Conservation (phyloP, 192 early-diverging fungal species). For the Kickxella alabastrina region DNA sequence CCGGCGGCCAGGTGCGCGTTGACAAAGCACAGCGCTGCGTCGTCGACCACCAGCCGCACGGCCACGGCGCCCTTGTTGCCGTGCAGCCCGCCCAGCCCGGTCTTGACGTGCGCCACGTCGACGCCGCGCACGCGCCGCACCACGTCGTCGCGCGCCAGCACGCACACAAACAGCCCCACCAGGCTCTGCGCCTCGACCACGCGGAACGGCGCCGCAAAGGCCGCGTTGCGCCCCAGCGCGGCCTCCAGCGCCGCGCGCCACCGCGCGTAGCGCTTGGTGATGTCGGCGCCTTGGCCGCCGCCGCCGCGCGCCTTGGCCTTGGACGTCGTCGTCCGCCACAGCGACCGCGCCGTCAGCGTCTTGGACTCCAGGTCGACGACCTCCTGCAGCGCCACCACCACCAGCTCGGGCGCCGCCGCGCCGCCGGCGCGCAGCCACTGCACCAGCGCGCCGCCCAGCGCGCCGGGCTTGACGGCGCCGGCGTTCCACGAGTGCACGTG, state of each 20-base stretch:
- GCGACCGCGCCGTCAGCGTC: slow-evolving; percentile 67
- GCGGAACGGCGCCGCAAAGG: slow-evolving; percentile 54
- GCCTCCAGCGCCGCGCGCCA: slow-evolving; percentile 78
- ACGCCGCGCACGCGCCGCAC: slow-evolving; percentile 54
- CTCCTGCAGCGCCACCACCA: slow-evolving; percentile 92
- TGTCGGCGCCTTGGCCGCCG: slow-evolving; percentile 19
- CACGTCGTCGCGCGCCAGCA: slow-evolving; percentile 70
- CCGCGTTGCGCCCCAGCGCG: slow-evolving; percentile 52
- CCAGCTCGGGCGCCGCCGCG: slow-evolving; percentile 67
- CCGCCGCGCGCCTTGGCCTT: slow-evolving; percentile 12
- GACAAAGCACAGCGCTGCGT: slow-evolving; percentile 84
- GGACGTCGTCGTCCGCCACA: slow-evolving; percentile 38
- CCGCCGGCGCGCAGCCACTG: slow-evolving; percentile 40
- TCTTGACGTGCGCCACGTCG: slow-evolving; percentile 77
- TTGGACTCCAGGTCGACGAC: slow-evolving; percentile 86
- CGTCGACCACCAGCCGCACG: slow-evolving; percentile 73
- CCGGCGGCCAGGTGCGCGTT: slow-evolving; percentile 91
- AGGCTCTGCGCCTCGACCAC: slow-evolving; percentile 73
- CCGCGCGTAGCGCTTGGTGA: slow-evolving; percentile 65
- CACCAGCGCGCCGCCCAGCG: slow-evolving; percentile 51
- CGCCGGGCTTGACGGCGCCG: slow-evolving; percentile 82
- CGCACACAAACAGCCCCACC: slow-evolving; percentile 87
- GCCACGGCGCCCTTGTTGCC: slow-evolving; percentile 95
- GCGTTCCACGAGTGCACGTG: slow-evolving; percentile 93
- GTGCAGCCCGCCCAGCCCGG: slow-evolving; percentile 78